Base-by-base conservation (phyloP, 148 eudicot genomes). In the Tetragonia tetragonoides region DNA sequence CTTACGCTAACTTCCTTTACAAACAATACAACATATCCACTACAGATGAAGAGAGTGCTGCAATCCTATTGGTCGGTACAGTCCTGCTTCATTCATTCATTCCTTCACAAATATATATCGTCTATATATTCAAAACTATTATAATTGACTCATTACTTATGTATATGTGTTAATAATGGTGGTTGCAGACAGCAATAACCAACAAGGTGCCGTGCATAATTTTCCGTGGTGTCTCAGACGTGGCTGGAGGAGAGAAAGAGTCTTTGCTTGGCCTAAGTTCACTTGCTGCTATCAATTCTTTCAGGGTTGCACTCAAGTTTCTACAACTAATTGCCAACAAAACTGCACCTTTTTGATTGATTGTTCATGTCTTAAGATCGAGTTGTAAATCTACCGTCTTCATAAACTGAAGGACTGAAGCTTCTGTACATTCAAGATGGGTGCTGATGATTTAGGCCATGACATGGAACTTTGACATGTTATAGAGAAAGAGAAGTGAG, bases 21-120 rank as follows among this genome's bases (percentile, higher is more conserved):
- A 51, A 80, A 17, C 75, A 86, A 73, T 80, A 86, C 81, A 83
- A 82, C 70, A 78, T 89, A 40, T 89, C 90, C 41, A 87, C 85
- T 1, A 87, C 77, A 11, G 93, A 89, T 40, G 93, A 87, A 78
- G 93, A 89, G 83, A 89, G 90, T 79, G 88, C 87, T 23, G 90
- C 93, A 34, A 70, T 89, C 6, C 80, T 86, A 20, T 73, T 86
- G 78, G 85, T 82, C 5, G 63, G 79, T 82, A 28, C 34, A 28
- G 34, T 28, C 34, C 34, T 28, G 34, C 34, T 28, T 28, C 34
- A 28, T 28, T 28, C 34, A 28, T 28, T 28, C 34, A 28, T 28
- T 28, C 34, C 34, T 28, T 28, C 34, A 28, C 34, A 28, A 28
- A 28, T 28, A 28, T 28, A 28, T 28, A 28, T 28, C 34, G 34